Conservation (phyloP, 768 basidiomycete genomes). For the Gyrodon lividus region DNA sequence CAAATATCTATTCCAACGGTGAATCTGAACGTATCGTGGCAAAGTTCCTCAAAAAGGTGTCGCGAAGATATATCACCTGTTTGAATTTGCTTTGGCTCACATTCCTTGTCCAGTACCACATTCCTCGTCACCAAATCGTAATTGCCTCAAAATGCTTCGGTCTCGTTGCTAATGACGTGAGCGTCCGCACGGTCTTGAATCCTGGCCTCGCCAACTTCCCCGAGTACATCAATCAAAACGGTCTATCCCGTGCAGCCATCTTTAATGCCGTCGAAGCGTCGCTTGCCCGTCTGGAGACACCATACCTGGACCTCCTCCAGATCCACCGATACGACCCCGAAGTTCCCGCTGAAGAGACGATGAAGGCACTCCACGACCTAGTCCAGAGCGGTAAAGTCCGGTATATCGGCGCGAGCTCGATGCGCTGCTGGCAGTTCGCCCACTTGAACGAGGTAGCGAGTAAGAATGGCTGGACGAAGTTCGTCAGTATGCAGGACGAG, state of each 20-base stretch:
- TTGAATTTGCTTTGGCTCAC: background rate
- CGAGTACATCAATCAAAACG: slow-evolving; percentile 32
- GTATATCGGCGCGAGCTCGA: slow-evolving; percentile 50
- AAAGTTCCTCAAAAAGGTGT: slow-evolving; percentile 37
- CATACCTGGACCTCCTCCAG: slow-evolving; percentile 43
- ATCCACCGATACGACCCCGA: slow-evolving; percentile 42
- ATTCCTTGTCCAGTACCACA: slow-evolving; percentile 22
- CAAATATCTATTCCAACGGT: slow-evolving; percentile 38
- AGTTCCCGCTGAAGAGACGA: slow-evolving; percentile 43
- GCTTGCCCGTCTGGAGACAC: slow-evolving; percentile 35
- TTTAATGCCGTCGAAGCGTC: slow-evolving; percentile 40
- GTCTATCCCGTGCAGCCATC: slow-evolving; percentile 37
- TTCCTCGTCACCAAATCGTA: slow-evolving; percentile 34
- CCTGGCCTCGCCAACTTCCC: slow-evolving; percentile 5
- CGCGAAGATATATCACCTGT: background rate
- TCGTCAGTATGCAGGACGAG: slow-evolving; percentile 56
- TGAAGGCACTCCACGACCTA: slow-evolving; percentile 52
- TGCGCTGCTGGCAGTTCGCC: slow-evolving; percentile 47
- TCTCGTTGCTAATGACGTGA: slow-evolving; percentile 11
- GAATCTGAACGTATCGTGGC: slow-evolving; percentile 38
- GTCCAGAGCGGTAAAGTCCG: slow-evolving; percentile 47
- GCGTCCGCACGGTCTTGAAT: background rate
- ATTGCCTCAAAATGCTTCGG: slow-evolving; percentile 30
- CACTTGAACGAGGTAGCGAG: slow-evolving; percentile 45
- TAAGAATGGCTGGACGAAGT: slow-evolving; percentile 48